Conservation (phyloP, 225 moss, liverwort and hornwort species). For the Pleurozium schreberi region DNA sequence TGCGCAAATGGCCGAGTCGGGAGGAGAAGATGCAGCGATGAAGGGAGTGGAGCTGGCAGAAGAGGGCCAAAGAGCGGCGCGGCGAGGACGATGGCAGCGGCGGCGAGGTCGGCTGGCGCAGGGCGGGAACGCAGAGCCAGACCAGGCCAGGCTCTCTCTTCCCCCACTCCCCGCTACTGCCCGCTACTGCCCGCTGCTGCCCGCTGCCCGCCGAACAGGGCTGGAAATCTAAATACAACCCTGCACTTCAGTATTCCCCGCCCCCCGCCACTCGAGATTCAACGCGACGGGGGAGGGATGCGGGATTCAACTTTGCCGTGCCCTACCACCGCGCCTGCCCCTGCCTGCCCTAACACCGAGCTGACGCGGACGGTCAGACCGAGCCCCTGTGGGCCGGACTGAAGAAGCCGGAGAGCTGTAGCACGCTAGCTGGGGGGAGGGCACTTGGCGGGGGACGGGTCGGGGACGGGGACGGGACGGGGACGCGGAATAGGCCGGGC, state of each 20-base stretch:
- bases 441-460: not conserved
- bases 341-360: not conserved
- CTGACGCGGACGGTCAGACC: constrained; percentile 4
- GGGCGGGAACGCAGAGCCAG: constrained; percentile 37
- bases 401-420: not conserved
- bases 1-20: not conserved
- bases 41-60: constrained; percentile 1
- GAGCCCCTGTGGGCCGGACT: not conserved
- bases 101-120: constrained; percentile 52
- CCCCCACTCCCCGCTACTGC: not conserved
- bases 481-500: not conserved
- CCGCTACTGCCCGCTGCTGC: not conserved
- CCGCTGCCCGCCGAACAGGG: constrained; percentile 31
- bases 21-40: not conserved
- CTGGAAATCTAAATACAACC: not conserved
- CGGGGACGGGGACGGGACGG: not conserved
- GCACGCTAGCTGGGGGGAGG: constrained; percentile 6
- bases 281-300: not conserved
- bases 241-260: not conserved
- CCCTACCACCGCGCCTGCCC: constrained; percentile 1
- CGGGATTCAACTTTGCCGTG: not conserved
- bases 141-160: not conserved
- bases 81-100: constrained; percentile 57
- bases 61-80: constrained; percentile 43
- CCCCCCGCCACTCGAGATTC: not conserved